A percentile compares a stretch with the other conserved stretches of the same genome.
Conservation (phyloP, 305 asterid species). For the Fraxinus angustifolia region DNA sequence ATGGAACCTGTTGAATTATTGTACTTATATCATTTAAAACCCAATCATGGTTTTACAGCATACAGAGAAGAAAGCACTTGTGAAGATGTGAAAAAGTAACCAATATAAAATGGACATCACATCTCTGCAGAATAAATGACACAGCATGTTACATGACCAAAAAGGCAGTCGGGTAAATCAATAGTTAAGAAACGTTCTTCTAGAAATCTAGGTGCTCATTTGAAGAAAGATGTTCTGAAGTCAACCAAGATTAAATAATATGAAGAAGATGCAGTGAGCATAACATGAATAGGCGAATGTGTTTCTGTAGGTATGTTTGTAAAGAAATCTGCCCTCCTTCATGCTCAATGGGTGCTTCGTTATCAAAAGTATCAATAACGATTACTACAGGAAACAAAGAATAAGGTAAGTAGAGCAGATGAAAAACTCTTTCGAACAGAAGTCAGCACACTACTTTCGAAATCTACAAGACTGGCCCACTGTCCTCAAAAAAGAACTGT, state of each 20-base stretch:
- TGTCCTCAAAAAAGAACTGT: background rate
- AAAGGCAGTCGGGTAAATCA: slow-evolving; percentile 9
- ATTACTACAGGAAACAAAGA: background rate
- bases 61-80: slow-evolving; percentile 1
- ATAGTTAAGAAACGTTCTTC: background rate
- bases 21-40: slow-evolving; percentile 14
- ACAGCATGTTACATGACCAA: background rate
- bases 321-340: background rate
- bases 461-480: background rate
- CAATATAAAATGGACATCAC: slow-evolving; percentile 5
- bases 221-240: slow-evolving; percentile 15
- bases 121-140: slow-evolving; percentile 12
- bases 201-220: slow-evolving; percentile 7
- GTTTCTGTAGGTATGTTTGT: background rate
- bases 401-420: background rate
- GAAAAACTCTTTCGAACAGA: background rate
- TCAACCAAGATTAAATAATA: slow-evolving; percentile 14
- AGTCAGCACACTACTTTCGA: background rate
- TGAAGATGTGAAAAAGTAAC: slow-evolving; percentile 3
- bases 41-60: background rate
- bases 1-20: slow-evolving; percentile 70
- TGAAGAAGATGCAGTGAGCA: background rate
- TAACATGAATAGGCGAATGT: background rate
- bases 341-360: background rate
- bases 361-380: background rate